Evolutionary conservation across 148 eudicot species (phyloP).

Genomic region (Fallopia convolvulus): DNA sequence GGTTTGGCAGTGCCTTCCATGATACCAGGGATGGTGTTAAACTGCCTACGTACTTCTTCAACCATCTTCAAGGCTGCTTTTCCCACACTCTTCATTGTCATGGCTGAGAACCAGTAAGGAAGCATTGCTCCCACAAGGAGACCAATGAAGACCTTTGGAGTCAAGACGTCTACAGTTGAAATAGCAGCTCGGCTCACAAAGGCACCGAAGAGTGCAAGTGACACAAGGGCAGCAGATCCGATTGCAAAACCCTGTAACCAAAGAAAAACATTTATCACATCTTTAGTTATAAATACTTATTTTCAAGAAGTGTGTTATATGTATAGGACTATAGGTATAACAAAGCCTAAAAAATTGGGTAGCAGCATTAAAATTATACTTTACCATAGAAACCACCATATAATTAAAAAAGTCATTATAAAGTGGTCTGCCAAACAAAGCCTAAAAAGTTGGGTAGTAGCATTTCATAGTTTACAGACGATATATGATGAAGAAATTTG

Average conservation of each 20-base stretch:
- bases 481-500: not conserved
- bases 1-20: slow-evolving; percentile 43
- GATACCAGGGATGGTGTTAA: slow-evolving; percentile 35
- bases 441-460: not conserved
- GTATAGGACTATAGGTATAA: too few relatives aligned
- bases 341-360: too few relatives aligned
- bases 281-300: too few relatives aligned
- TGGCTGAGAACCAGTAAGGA: slow-evolving; percentile 51
- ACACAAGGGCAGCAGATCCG: slow-evolving; percentile 56
- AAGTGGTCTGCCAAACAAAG: too few relatives aligned
- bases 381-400: too few relatives aligned
- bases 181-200: slow-evolving; percentile 45
- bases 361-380: too few relatives aligned
- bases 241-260: slow-evolving; percentile 43
- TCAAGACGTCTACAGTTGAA: slow-evolving; percentile 35
- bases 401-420: too few relatives aligned
- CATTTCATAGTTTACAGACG: not conserved
- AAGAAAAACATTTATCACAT: too few relatives aligned
- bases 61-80: slow-evolving; percentile 47
- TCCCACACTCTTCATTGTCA: slow-evolving; percentile 54
- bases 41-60: slow-evolving; percentile 41
- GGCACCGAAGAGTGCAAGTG: slow-evolving; percentile 54
- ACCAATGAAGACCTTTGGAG: slow-evolving; percentile 47
- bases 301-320: too few relatives aligned
- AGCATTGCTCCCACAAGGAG: slow-evolving; percentile 44